These are phyloP conservation scores for Yamadazyma atmosphaerica DNA, from an alignment of 1,139 yeast genomes.

Conservation along the genomic window DNA sequence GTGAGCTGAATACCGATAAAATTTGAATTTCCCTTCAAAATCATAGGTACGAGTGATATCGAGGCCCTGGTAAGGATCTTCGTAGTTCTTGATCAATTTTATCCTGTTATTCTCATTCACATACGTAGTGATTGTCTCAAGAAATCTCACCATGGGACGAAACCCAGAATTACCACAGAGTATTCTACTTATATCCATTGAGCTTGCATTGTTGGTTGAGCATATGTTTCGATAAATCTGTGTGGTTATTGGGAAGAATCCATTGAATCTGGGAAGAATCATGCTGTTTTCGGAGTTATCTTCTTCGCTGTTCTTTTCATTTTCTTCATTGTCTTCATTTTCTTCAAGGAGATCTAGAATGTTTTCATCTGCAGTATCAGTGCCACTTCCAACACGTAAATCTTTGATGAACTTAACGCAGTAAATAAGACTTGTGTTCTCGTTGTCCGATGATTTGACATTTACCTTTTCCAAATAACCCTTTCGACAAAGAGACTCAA, in stretches of 20 bases:
- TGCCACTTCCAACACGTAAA: slow-evolving; percentile 37
- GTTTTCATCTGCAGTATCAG: slow-evolving; percentile 25
- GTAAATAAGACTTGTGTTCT: slow-evolving; percentile 42
- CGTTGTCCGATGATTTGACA: slow-evolving; percentile 33
- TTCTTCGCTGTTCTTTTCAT: slow-evolving; percentile 15
- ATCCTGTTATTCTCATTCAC: slow-evolving; percentile 25
- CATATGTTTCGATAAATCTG: slow-evolving; percentile 57
- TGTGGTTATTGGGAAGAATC: slow-evolving; percentile 59
- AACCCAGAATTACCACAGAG: slow-evolving; percentile 57
- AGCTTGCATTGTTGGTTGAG: slow-evolving; percentile 51
- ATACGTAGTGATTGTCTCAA: slow-evolving; percentile 47
- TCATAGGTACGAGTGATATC: slow-evolving; percentile 65
- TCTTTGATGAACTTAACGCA: slow-evolving; percentile 64
- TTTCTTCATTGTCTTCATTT: slow-evolving; percentile 15
- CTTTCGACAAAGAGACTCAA: slow-evolving; percentile 48
- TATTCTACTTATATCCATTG: slow-evolving; percentile 49
- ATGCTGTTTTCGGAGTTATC: slow-evolving; percentile 17
- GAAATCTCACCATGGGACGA: slow-evolving; percentile 48
- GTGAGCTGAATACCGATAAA: slow-evolving; percentile 58
- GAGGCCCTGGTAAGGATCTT: slow-evolving; percentile 24
- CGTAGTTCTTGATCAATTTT: slow-evolving; percentile 20
- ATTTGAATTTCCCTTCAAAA: slow-evolving; percentile 71
- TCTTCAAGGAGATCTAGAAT: slow-evolving; percentile 22
- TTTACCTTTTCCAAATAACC: slow-evolving; percentile 60
- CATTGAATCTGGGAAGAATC: slow-evolving; percentile 40